phyloP scores from a whole-genome alignment of 768 basidiomycete species.

The Boletus edulis region DNA sequence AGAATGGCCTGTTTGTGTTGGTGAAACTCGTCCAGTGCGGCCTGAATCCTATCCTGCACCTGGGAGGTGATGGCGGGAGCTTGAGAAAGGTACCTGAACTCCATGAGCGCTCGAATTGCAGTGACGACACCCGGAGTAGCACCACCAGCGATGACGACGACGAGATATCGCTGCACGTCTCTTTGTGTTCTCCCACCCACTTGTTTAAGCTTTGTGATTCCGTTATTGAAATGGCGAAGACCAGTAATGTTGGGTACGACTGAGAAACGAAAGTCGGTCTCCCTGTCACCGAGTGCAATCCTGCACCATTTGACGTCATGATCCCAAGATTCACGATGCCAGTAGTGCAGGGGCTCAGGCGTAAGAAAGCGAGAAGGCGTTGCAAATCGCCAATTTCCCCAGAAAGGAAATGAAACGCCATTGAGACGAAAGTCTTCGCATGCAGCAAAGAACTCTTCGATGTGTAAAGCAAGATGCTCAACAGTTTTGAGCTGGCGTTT shows the following conservation, averaged over 20 bases:
- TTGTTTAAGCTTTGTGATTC: constrained; percentile 42
- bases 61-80: constrained; percentile 24
- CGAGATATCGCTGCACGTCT: constrained; percentile 35
- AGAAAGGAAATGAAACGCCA: not conserved
- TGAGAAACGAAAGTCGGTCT: constrained; percentile 12
- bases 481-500: too few relatives aligned
- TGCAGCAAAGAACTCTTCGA: not conserved
- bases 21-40: constrained; percentile 32
- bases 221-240: constrained; percentile 36
- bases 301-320: not conserved
- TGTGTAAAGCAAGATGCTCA: too few relatives aligned
- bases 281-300: not conserved
- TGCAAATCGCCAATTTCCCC: not conserved
- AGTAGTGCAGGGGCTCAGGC: not conserved
- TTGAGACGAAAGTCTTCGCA: not conserved
- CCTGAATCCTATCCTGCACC: constrained; percentile 13
- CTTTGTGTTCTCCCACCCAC: constrained; percentile 38
- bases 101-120: constrained; percentile 34
- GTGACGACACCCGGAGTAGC: constrained; percentile 25
- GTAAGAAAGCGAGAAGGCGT: not conserved
- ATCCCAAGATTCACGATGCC: not conserved
- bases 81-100: constrained; percentile 39
- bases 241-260: constrained; percentile 16
- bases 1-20: constrained; percentile 25
- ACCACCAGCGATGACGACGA: constrained; percentile 35